Conservation (phyloP, 2,329 filamentous ascomycete species). For the Arthrocladium fulminans region DNA sequence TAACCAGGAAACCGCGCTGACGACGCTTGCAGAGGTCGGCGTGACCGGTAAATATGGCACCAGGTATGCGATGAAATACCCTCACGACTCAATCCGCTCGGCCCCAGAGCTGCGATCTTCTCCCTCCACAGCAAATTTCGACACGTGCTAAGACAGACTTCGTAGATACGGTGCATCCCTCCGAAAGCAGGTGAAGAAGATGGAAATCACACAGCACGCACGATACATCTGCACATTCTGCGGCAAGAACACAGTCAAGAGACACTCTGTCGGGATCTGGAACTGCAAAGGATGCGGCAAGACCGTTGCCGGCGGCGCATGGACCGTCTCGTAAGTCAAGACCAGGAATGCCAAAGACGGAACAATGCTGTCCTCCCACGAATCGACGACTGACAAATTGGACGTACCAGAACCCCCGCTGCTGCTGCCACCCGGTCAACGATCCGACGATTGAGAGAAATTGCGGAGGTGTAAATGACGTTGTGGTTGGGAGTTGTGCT, state of each 20-base stretch:
- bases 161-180: constrained; percentile 94
- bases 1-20: neutral
- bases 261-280: constrained; percentile 90
- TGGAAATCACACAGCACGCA: constrained; percentile 96
- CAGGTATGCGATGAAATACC: constrained; percentile 54
- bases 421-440: constrained; percentile 92
- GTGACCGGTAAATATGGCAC: constrained; percentile 99
- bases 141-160: neutral
- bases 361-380: neutral
- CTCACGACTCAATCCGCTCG: neutral
- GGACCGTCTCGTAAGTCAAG: constrained; percentile 82
- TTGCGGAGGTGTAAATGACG: constrained; percentile 64
- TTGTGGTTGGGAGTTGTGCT: constrained; percentile 16
- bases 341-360: neutral
- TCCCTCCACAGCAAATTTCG: neutral
- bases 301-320: constrained; percentile 86
- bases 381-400: neutral
- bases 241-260: constrained; percentile 91
- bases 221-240: constrained; percentile 97
- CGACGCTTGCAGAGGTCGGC: constrained; percentile 61
- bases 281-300: constrained; percentile 93
- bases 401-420: constrained; percentile 64
- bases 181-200: constrained; percentile 99
- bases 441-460: constrained; percentile 93
- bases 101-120: neutral